phyloP scores from a whole-genome alignment of 495 filamentous ascomycete species.

The Letharia lupina region DNA sequence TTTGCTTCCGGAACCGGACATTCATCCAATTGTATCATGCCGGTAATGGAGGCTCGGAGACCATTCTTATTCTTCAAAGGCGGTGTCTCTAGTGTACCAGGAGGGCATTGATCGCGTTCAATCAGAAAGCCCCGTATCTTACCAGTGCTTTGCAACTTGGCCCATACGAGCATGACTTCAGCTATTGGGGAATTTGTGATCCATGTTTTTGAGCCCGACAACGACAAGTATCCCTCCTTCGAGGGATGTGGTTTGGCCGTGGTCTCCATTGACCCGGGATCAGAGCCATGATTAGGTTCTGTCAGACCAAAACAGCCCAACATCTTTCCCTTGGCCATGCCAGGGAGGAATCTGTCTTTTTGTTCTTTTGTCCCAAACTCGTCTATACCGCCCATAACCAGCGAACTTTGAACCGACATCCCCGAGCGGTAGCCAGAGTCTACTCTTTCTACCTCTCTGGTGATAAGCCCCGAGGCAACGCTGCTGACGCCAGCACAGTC shows the following conservation, averaged over 20 bases:
- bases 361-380: slow-evolving; percentile 85
- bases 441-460: slow-evolving; percentile 89
- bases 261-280: slow-evolving; percentile 94
- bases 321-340: slow-evolving; percentile 77
- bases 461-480: slow-evolving; percentile 88
- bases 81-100: slow-evolving; percentile 86
- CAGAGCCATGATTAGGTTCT: slow-evolving; percentile 95
- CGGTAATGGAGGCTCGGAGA: slow-evolving; percentile 85
- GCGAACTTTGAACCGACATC: slow-evolving; percentile 91
- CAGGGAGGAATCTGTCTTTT: slow-evolving; percentile 80
- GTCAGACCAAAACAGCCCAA: slow-evolving; percentile 91
- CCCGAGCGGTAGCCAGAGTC: slow-evolving; percentile 92
- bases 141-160: slow-evolving; percentile 78
- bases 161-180: slow-evolving; percentile 89
- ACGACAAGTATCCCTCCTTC: slow-evolving; percentile 73
- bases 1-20: slow-evolving; percentile 84
- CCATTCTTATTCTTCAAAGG: slow-evolving; percentile 93
- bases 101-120: slow-evolving; percentile 69
- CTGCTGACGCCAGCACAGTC: slow-evolving; percentile 90
- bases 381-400: slow-evolving; percentile 95
- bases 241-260: slow-evolving; percentile 75
- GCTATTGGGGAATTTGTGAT: slow-evolving; percentile 97
- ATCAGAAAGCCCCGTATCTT: slow-evolving; percentile 95
- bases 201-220: slow-evolving; percentile 92
- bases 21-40: slow-evolving; percentile 93